Base-by-base conservation (phyloP, 139 green algal species). In the Chlorella sp. region DNA sequence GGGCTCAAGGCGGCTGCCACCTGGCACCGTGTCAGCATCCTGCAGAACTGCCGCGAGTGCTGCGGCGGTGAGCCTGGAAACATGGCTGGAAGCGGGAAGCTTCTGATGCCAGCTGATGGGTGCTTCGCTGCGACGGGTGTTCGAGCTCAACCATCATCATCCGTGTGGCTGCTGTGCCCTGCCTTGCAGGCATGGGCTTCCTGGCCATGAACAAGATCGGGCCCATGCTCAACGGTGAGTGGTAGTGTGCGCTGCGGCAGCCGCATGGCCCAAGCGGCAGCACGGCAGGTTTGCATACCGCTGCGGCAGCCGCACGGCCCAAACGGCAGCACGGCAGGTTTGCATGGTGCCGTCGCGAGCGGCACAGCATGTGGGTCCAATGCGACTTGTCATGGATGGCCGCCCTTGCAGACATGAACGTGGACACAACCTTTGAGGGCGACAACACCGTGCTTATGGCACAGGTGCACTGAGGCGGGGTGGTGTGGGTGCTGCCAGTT, bases 381-480 rank as follows among this genome's bases (percentile, higher is more conserved):
- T n/a, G n/a, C n/a, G n/a, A n/a, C n/a, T n/a, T n/a, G n/a, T n/a
- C n/a, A n/a, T n/a, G n/a, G n/a, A n/a, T n/a, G n/a, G n/a, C n/a
- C n/a, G n/a, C n/a, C n/a, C n/a, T n/a, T n/a, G n/a, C n/a, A 60
- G 95, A 98, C 90, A 96, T 96, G 87, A 93, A 98, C 73, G 80
- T 85, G 30, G 95, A 97, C 79, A 85, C 92, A 24, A 98, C 95
- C 5, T 98, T 98, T 84, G 95, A 98, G 89, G 95, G 95, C 58
- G 95, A 97, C 90, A 98, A 98, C 92, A 97, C 95, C 0, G 95
- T 98, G 54, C 90, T 98, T 82, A 98, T 98, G 95, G 93, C 96
- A 40, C 84, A 88, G 70, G 89, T 90, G 20, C 20, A 67, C 14
- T 60, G 13, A 24, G 16, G 46, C 11, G 8, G 7, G 46, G 8